phyloP scores from a whole-genome alignment of 1,284 basidiomycete genomes.

The Thelephora terrestris region DNA sequence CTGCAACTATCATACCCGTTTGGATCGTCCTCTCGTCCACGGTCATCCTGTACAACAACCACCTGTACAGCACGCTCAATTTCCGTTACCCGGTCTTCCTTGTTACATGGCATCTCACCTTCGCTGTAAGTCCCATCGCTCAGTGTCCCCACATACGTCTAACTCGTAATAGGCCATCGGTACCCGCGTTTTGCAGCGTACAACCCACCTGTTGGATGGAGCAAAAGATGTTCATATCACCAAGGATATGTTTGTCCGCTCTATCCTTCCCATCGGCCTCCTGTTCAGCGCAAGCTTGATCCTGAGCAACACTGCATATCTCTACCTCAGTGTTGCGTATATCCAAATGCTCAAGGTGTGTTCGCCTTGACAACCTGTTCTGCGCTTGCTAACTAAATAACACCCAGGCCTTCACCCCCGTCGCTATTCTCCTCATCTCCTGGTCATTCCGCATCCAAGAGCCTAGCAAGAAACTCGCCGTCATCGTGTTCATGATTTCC shows the following conservation, averaged over 20 bases:
- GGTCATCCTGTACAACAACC: slow-evolving; percentile 98
- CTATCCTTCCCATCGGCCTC: slow-evolving; percentile 88
- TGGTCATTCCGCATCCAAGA: slow-evolving; percentile 88
- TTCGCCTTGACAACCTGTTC: neutral
- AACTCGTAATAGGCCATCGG: slow-evolving; percentile 58
- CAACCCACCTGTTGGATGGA: slow-evolving; percentile 84
- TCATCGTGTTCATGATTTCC: slow-evolving; percentile 91
- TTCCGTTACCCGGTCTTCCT: slow-evolving; percentile 86
- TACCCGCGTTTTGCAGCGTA: slow-evolving; percentile 82
- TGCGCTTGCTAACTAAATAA: neutral
- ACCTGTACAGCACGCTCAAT: slow-evolving; percentile 73
- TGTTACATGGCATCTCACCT: slow-evolving; percentile 79
- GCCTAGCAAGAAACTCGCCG: slow-evolving; percentile 68
- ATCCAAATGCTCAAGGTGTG: slow-evolving; percentile 96
- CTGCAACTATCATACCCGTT: slow-evolving; percentile 67
- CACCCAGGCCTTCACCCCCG: slow-evolving; percentile 84
- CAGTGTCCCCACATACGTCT: slow-evolving; percentile 5
- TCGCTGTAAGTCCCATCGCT: slow-evolving; percentile 51
- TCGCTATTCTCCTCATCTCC: slow-evolving; percentile 91
- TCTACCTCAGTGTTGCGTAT: slow-evolving; percentile 85
- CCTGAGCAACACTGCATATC: slow-evolving; percentile 90
- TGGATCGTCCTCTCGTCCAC: slow-evolving; percentile 87
- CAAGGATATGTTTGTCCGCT: slow-evolving; percentile 72
- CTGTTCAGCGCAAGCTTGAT: slow-evolving; percentile 91
- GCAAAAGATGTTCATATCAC: slow-evolving; percentile 83